Evolutionary conservation across 2,329 filamentous ascomycete species (phyloP).

Genomic region (Clonostachys sp.): DNA sequence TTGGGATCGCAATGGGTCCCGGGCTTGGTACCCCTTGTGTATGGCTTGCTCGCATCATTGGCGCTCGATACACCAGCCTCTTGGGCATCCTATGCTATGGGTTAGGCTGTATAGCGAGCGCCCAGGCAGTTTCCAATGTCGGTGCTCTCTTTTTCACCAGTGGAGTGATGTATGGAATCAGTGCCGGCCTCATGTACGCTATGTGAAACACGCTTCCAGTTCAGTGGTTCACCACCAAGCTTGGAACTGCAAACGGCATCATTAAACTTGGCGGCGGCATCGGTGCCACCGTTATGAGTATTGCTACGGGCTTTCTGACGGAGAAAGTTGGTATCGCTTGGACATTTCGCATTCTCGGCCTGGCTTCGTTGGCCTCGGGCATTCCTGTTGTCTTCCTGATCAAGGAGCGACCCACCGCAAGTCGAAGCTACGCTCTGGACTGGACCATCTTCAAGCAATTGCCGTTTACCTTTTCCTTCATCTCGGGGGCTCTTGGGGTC

Average conservation of each 20-base stretch:
- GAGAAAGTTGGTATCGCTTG: constrained; percentile 33
- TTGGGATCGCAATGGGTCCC: constrained; percentile 1
- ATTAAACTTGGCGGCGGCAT: constrained; percentile 5
- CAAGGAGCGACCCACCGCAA: constrained; percentile 27
- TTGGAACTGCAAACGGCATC: constrained; percentile 4
- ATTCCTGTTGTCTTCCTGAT: constrained; percentile 47
- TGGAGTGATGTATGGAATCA: background rate
- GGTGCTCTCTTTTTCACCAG: constrained; percentile 1
- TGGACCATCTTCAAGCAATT: constrained; percentile 43
- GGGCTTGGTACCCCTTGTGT: constrained; percentile 1
- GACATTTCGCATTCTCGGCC: constrained; percentile 44
- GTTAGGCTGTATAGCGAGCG: constrained; percentile 1
- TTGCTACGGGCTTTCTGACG: constrained; percentile 8
- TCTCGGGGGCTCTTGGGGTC: constrained; percentile 45
- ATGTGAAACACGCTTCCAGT: constrained; percentile 4
- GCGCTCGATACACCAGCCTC: constrained; percentile 1
- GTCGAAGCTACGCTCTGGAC: constrained; percentile 26
- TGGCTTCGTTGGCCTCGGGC: constrained; percentile 43
- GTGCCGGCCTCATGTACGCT: constrained; percentile 2
- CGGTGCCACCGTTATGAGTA: constrained; percentile 1
- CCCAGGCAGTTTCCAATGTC: constrained; percentile 1
- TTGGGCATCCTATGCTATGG: background rate
- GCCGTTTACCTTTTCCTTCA: constrained; percentile 45
- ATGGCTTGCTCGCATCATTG: background rate
- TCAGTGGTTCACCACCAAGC: constrained; percentile 6